Percentiles rank a stretch among this genome's conserved stretches.
phyloP scores from a whole-genome alignment of 495 filamentous ascomycete genomes.

The Talaromyces thailandensis region DNA sequence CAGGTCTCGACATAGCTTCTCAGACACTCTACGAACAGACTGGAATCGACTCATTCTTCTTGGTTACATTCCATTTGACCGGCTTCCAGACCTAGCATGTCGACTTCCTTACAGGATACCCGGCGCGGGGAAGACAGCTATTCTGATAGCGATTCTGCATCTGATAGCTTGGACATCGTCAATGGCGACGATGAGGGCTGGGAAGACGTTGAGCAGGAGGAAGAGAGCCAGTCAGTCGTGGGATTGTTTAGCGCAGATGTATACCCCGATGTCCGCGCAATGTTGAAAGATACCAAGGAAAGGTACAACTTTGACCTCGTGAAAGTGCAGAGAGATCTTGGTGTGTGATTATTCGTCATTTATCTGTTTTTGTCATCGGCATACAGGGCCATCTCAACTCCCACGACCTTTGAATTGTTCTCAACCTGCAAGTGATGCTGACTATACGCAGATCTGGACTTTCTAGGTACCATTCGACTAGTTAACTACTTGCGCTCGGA shows the following conservation, averaged over 20 bases:
- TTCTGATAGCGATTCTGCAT: conserved; percentile 13
- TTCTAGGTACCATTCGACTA: conserved; percentile 72
- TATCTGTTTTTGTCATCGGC: neutral
- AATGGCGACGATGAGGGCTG: conserved; percentile 56
- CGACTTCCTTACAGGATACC: conserved; percentile 12
- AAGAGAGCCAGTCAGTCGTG: conserved; percentile 54
- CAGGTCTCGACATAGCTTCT: neutral
- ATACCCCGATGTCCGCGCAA: conserved; percentile 53
- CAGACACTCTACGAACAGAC: neutral
- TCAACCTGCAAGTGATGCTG: neutral
- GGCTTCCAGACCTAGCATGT: neutral
- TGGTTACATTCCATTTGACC: neutral
- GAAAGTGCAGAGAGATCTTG: conserved; percentile 50
- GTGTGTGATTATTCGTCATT: conserved; percentile 29
- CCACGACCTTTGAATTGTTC: neutral
- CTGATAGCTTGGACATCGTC: conserved; percentile 39
- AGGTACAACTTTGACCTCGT: conserved; percentile 69
- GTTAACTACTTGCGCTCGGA: conserved; percentile 70
- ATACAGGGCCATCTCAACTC: neutral
- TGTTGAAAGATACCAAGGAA: conserved; percentile 66
- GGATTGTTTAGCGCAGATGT: conserved; percentile 63
- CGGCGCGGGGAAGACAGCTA: neutral
- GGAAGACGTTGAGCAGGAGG: conserved; percentile 69
- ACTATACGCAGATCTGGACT: conserved; percentile 54
- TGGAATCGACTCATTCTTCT: neutral